Base-by-base conservation (phyloP, 495 filamentous ascomycete species). In the Tuber aestivum region DNA sequence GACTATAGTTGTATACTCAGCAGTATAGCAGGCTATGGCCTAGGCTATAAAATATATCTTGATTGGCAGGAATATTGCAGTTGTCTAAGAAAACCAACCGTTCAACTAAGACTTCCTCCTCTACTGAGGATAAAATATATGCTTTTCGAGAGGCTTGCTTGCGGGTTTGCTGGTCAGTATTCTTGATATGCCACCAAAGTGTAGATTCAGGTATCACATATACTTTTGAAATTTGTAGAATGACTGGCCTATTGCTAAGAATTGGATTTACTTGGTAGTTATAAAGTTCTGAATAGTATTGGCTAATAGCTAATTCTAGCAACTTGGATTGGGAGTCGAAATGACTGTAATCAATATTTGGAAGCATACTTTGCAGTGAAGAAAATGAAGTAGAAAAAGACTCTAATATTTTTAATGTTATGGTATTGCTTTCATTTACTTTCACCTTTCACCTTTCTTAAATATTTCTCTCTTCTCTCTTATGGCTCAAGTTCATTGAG, bases 51-150 rank as follows among this genome's bases (percentile, higher is more conserved):
- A 73, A 70, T 18, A 61, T 23, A 0, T 4, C 7, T 0, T 12
- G 21, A 27, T 65, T 35, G n/a, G 70, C 41, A 35, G 75, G 70
- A 1, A 76, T 45, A 41, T 73, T 73, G 42, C 69, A 76, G 35
- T 76, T 40, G 35, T 73, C 32, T 14, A 76, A 21, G 12, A 72
- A 76, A 40, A 73, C 35, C 9, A 76, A 50, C 42, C 75, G 9
- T 38, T 76, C 71, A 9, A 56, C 71, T 50, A 73, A 20, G 5
- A 70, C 41, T 42, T 73, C 20, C 21, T 73, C 61, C 8, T 73
- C 56, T 0, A 56, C 48, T 37, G 27, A 8, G 2, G 70, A 70
- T 14, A 27, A 72, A n/a, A 35, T 40, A 27, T 72, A 68, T 41
- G 21, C 32, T n/a, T n/a, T 44, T 20, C 3, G 27, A 1, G 27